Base-by-base conservation (phyloP, 495 filamentous ascomycete genomes). In the Trichocladium uniseriatum region DNA sequence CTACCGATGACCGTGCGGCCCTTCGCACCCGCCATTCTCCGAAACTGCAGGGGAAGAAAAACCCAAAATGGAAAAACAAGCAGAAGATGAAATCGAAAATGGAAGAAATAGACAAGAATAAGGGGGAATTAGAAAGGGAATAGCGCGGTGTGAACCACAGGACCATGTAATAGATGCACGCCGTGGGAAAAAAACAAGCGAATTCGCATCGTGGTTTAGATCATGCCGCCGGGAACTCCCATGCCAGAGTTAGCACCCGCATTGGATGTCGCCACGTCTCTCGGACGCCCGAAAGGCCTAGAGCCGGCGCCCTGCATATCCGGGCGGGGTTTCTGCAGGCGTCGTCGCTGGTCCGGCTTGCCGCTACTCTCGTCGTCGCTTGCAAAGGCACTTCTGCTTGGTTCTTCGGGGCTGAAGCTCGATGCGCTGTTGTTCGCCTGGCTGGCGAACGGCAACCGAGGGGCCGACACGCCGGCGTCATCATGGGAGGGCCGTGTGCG, bases 401-500 rank as follows among this genome's bases (percentile, higher is more conserved):
- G 45, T 77, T 75, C 14, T 2, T 50, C 56, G 28, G 45, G 49
- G 21, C 56, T 58, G 14, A 57, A 28, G 22, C 47, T 53, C 5
- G 56, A 24, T 6, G 52, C 38, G 51, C 54, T 52, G 52, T 51
- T 42, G 27, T 62, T 49, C 0, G 43, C 38, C 11, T 59, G 57
- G 28, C 37, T 55, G 29, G 52, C 54, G 24, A 47, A 61, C 4
- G 61, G 59, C 9, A 47, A 42, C 9, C 53, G 49, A 13, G 59
- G 58, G 31, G 54, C 38, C 2, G 43, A 44, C 64, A 57, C 57
- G 54, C 59, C 58, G 70, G 38, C 60, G 2, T 72, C 74, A 8
- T 77, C 74, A 6, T 80, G 60, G 16, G 79, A 73, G 5, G 72
- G 72, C 38, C 75, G 71, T 0, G 74, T 68, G 7, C 73, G 74